Percentiles rank a stretch among this genome's conserved stretches.
These are phyloP conservation scores for Cercospora berteroae DNA, from an alignment of 2,329 filamentous ascomycete genomes.

Conservation along the genomic window DNA sequence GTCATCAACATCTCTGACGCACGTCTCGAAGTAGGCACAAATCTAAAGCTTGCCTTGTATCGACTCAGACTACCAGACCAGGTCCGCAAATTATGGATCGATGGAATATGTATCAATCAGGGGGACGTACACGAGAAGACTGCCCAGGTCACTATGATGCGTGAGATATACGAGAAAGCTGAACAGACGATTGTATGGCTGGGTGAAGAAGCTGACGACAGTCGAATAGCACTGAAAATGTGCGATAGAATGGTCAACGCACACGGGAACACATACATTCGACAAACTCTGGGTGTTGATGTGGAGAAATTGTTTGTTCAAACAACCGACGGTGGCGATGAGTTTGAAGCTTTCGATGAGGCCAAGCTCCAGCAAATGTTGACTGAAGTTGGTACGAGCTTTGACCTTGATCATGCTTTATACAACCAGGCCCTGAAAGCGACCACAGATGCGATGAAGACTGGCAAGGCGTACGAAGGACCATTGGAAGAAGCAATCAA, in stretches of 20 bases:
- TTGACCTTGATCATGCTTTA: slow-evolving; percentile 6
- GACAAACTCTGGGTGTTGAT: slow-evolving; percentile 1
- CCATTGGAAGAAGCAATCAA: not conserved
- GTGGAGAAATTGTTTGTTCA: not conserved
- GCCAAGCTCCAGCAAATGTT: not conserved
- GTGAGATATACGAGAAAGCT: slow-evolving; percentile 11
- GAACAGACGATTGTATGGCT: slow-evolving; percentile 10
- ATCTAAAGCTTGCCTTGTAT: slow-evolving; percentile 7
- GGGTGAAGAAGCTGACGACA: slow-evolving; percentile 5
- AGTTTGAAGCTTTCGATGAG: not conserved
- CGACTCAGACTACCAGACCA: not conserved
- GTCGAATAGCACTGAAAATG: not conserved
- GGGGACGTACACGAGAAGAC: slow-evolving; percentile 8
- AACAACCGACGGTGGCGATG: not conserved
- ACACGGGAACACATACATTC: slow-evolving; percentile 3
- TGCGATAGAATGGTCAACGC: slow-evolving; percentile 1
- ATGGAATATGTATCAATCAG: slow-evolving; percentile 22
- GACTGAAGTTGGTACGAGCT: not conserved
- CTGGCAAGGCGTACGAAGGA: not conserved
- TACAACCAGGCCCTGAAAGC: not conserved
- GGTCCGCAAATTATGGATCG: slow-evolving; percentile 9
- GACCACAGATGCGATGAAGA: not conserved
- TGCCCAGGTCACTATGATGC: slow-evolving; percentile 15
- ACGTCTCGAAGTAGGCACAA: slow-evolving; percentile 2
- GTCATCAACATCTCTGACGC: slow-evolving; percentile 4